A percentile compares a stretch with the other conserved stretches of the same genome.
Evolutionary conservation across 805 yeast genomes (phyloP).

Genomic region (Lipomyces sp.): DNA sequence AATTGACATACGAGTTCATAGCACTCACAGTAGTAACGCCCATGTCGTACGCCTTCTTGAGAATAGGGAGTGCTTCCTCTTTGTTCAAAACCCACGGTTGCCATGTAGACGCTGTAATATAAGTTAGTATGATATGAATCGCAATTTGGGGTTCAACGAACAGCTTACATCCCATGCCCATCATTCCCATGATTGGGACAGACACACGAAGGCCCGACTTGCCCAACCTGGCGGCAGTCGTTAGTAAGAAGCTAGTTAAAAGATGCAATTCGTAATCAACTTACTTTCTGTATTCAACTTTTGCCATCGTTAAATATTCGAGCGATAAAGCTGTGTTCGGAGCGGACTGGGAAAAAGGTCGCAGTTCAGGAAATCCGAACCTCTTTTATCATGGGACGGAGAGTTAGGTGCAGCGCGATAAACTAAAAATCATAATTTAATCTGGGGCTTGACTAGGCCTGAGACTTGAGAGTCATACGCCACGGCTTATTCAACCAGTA

Average conservation of each 20-base stretch:
- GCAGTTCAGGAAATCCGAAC: too few species aligned
- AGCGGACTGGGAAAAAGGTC: too few species aligned
- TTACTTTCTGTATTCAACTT: background rate
- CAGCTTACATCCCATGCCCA: conserved; percentile 13
- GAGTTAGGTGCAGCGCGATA: too few species aligned
- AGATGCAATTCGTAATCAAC: too few species aligned
- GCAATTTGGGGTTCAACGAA: too few species aligned
- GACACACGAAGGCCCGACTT: conserved; percentile 21
- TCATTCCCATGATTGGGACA: conserved; percentile 16
- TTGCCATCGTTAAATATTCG: too few species aligned
- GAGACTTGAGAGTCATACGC: too few species aligned
- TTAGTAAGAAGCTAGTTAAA: background rate
- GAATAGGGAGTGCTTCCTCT: conserved; percentile 20
- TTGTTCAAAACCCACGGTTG: conserved; percentile 16
- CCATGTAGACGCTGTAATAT: conserved; percentile 10
- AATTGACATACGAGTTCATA: background rate
- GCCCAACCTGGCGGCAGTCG: conserved; percentile 7
- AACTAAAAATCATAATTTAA: too few species aligned
- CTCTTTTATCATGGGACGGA: too few species aligned
- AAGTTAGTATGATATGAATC: background rate
- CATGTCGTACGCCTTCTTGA: conserved; percentile 33
- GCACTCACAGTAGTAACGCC: conserved; percentile 40
- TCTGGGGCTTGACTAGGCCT: too few species aligned
- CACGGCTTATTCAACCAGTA: too few species aligned
- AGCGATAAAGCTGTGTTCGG: too few species aligned